phyloP scores from a whole-genome alignment of 495 filamentous ascomycete species.

The Trichoderma reesei region DNA sequence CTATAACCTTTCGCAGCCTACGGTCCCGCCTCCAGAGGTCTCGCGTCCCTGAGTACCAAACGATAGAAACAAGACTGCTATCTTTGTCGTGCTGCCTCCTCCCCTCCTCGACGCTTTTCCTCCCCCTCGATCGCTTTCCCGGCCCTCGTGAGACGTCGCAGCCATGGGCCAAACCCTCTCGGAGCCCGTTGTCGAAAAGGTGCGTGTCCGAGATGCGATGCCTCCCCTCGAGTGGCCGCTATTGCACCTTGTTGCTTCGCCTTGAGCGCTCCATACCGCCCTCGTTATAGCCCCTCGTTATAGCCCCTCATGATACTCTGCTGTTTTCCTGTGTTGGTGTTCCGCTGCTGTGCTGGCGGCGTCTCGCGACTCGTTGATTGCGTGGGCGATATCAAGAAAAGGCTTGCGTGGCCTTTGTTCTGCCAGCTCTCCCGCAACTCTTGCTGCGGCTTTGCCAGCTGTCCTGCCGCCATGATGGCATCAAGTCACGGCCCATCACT shows the following conservation, averaged over 20 bases:
- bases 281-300: neutral
- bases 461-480: conserved; percentile 3
- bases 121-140: neutral
- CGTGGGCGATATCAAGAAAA: neutral
- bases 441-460: conserved; percentile 12
- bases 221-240: conserved; percentile 2
- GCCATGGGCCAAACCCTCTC: conserved; percentile 98
- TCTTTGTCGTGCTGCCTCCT: too few species aligned
- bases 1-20: neutral
- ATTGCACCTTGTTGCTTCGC: neutral
- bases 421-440: neutral
- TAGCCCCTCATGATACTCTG: too few species aligned
- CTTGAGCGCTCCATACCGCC: conserved; percentile 16
- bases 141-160: conserved; percentile 4
- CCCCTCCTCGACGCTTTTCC: neutral
- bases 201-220: conserved; percentile 35
- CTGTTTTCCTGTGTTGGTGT: neutral
- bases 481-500: neutral
- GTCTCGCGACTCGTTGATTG: neutral
- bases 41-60: neutral
- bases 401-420: neutral
- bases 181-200: conserved; percentile 98
- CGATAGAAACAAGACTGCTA: too few species aligned
- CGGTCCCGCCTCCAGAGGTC: neutral
- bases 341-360: neutral